Evolutionary conservation across 1,139 yeast species (phyloP), one percentile per base, ranked within the genome.

Genomic region (Saccharomycopsis crataegensis): DNA sequence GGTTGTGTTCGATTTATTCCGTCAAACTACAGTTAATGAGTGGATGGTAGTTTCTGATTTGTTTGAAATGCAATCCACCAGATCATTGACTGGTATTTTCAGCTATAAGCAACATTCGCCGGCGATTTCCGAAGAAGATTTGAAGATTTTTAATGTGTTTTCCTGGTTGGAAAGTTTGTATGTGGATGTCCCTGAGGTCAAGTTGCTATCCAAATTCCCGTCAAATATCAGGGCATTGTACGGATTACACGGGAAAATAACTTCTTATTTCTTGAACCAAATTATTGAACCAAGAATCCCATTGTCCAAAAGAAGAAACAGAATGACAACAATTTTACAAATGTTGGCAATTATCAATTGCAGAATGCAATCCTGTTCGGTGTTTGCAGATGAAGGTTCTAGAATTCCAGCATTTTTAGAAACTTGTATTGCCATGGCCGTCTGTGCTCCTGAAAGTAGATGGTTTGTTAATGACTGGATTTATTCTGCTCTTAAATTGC

Each of bases 361-460:
- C 61, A 82, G 88, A 63, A 90, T 89, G 93, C 72, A 76, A 32
- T n/a, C 48, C 12, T 32, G 38, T 32, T 28, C 41, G 6, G 53
- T 53, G 12, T 53, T 50, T 34, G 8, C 12, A 16, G 43, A 34
- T 32, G 51, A 33, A 16, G 16, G 40, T 8, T 17, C 50, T 12
- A 41, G 54, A 36, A 81, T 91, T 32, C 97, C 98, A 1, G 85
- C 96, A 2, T 85, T 91, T 64, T 75, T 93, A 55, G 98, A 91
- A 65, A 76, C 91, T 6, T 91, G 96, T 6, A 74, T 91, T 43
- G 73, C 80, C 0, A 82, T 86, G 60, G 91, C 91, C 0, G 77
- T 91, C 31, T 73, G 88, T 49, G 76, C 91, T 1, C 96, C 96
- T 0, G 95, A 87, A 62, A 81, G 93, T 48, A 74, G 99, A 59